A percentile compares a stretch with the other conserved stretches of the same genome.
Conservation (phyloP, 805 yeast genomes). For the Saturnispora saitoi region DNA sequence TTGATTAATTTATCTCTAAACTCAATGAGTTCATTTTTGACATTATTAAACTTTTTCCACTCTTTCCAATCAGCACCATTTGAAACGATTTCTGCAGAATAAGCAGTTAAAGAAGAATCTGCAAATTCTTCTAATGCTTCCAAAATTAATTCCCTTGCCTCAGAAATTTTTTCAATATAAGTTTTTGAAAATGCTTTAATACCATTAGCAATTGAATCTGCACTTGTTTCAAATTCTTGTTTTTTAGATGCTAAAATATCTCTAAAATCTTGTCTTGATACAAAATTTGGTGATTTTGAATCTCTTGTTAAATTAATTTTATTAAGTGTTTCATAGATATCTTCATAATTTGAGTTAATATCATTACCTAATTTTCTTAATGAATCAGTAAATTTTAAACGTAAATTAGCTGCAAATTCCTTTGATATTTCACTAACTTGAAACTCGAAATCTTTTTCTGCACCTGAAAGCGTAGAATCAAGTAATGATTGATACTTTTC, state of each 20-base stretch:
- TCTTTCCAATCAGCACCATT: slow-evolving; percentile 38
- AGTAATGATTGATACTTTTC: slow-evolving; percentile 27
- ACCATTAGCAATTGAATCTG: slow-evolving; percentile 27
- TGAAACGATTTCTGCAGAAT: slow-evolving; percentile 49
- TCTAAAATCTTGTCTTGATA: slow-evolving; percentile 42
- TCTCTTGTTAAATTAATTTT: slow-evolving; percentile 18
- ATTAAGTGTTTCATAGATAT: slow-evolving; percentile 20
- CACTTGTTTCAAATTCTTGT: slow-evolving; percentile 23
- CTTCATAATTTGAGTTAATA: slow-evolving; percentile 22
- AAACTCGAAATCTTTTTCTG: slow-evolving; percentile 31
- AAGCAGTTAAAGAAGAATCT: slow-evolving; percentile 56
- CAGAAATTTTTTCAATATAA: slow-evolving; percentile 26
- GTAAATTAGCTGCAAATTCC: slow-evolving; percentile 21
- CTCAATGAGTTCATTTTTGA: slow-evolving; percentile 46
- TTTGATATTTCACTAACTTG: slow-evolving; percentile 29
- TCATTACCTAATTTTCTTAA: slow-evolving; percentile 28
- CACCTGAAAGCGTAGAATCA: slow-evolving; percentile 31
- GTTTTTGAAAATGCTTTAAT: slow-evolving; percentile 25
- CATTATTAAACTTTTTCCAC: slow-evolving; percentile 53
- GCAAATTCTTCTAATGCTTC: slow-evolving; percentile 70
- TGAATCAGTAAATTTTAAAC: slow-evolving; percentile 27
- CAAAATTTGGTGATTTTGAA: slow-evolving; percentile 19
- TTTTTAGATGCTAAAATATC: slow-evolving; percentile 31
- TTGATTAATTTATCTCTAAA: slow-evolving; percentile 45
- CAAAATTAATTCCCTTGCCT: slow-evolving; percentile 37